Base-by-base conservation (phyloP, 129 eudicot genomes). In the Flaveria robusta region DNA sequence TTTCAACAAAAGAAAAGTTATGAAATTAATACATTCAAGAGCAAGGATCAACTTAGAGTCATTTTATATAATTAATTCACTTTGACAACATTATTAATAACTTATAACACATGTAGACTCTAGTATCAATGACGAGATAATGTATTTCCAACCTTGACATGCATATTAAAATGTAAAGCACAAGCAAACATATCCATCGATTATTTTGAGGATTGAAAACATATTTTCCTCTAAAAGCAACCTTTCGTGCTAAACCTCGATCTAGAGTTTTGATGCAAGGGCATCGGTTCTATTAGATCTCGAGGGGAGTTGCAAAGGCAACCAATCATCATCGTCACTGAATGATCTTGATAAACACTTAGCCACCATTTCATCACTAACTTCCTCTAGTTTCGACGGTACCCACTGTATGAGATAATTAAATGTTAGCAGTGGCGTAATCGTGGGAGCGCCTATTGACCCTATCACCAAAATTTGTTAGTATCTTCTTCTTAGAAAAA, bases 291-390 rank as follows among this genome's bases (percentile, higher is more conserved):
- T 18, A 3, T 39, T 68, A 10, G 70, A 55, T 66, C 79, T 67
- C 27, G 79, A 8, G 14, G 79, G 79, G 60, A 80, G 84, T 55
- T 22, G 74, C 68, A 80, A 74, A 20, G 79, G 79, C 19, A 63
- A 20, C 79, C 80, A 81, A 45, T 81, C 84, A 50, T 74, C 84
- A 3, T 74, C 84, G 3, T 55, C 84, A 15, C 4, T 29, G 12
- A 66, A 69, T 1, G 79, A 76, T 47, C 18, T 46, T 2, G 41
- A 19, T 19, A 81, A 59, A 60, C 74, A 74, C 60, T 68, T 56
- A 0, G 39, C 71, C 75, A 81, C 76, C 84, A 74, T 81, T 81
- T 81, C 76, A 22, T 81, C 79, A 47, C 46, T 68, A 24, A 74
- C 66, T 0, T 74, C 64, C 71, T 74, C 80, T 10, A 81, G 71